Conservation (phyloP, 148 eudicot genomes). For the Limonium bicolor region DNA sequence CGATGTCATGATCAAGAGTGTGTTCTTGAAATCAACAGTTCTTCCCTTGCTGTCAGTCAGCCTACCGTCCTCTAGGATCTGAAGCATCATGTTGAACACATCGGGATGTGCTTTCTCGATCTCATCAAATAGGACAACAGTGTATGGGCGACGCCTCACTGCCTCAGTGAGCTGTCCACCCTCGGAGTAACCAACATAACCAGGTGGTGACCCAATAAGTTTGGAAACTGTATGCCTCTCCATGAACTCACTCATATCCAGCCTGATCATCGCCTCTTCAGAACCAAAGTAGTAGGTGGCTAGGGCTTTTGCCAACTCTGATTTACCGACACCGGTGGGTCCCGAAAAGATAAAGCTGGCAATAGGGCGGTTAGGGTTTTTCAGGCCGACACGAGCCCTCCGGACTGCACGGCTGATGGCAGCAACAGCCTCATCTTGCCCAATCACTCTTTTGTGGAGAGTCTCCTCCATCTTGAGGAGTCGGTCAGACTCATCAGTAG, state of each 20-base stretch:
- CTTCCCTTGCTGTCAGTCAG: conserved; percentile 9
- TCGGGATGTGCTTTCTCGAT: conserved; percentile 11
- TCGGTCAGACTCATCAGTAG: conserved; percentile 7
- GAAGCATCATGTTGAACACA: conserved; percentile 8
- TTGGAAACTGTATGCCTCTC: conserved; percentile 10
- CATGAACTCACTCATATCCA: conserved; percentile 15
- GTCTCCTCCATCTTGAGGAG: conserved; percentile 13
- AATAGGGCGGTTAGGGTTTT: conserved; percentile 12
- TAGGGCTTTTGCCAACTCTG: conserved; percentile 6
- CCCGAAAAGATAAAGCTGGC: conserved; percentile 20
- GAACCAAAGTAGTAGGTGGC: conserved; percentile 10
- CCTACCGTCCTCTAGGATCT: conserved; percentile 13
- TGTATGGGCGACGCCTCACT: conserved; percentile 6
- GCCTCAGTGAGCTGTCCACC: conserved; percentile 16
- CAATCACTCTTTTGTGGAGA: conserved; percentile 6
- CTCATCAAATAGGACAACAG: conserved; percentile 8
- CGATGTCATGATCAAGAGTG: conserved; percentile 11
- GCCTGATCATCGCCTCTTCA: conserved; percentile 7
- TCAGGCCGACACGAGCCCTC: conserved; percentile 15
- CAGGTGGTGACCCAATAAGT: conserved; percentile 15
- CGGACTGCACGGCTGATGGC: conserved; percentile 16
- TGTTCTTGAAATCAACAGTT: conserved; percentile 11
- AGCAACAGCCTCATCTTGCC: conserved; percentile 13
- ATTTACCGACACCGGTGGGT: conserved; percentile 11
- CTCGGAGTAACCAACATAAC: conserved; percentile 8